Evolutionary conservation across 306 rosid genomes (phyloP), one percentile per base, ranked within the genome.

Genomic region (Benincasa hispida): DNA sequence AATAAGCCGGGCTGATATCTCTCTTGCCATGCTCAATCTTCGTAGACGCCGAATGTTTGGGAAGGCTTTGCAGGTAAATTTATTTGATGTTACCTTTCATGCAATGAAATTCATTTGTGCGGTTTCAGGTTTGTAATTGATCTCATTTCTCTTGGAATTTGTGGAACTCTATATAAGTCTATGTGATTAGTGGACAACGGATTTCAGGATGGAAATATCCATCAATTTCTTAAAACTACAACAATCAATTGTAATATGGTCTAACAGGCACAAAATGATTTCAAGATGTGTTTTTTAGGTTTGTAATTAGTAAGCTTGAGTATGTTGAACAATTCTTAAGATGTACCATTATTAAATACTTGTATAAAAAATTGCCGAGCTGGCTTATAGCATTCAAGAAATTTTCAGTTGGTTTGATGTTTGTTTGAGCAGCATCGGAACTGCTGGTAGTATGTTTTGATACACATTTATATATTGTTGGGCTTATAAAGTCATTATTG

Each of bases 31-130:
- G 84, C 1, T 50, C 76, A 8, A 18, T 78, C 90, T 94, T 66
- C 90, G 96, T 6, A 84, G 1, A 79, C 81, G 79, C 4, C 80
- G 72, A 59, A 73, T 91, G 91, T 90, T 10, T 74, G 87, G 83
- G 69, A 84, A 74, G 86, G 99, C 99, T 81, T 79, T 94, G 84
- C 95, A 91, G 99, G 99, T 94, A n/a, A n/a, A n/a, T n/a, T n/a
- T n/a, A 61, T 19, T 60, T 28, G 15, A 48, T 50, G 30, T 50
- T 30, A 28, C 48, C 17, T 30, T 48, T 50, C 19, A 9, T 10
- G 37, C 61, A 15, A 72, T 28, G 39, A 21, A 50, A 17, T 50
- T 72, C 25, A 18, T 72, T 72, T 8, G 3, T 8, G 19, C 50
- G 76, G 25, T 27, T 45, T 50, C 27, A 69, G 25, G 28, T 28